Conservation (phyloP, 225 moss, liverwort and hornwort genomes). For the Physcomitrellopsis africana region DNA sequence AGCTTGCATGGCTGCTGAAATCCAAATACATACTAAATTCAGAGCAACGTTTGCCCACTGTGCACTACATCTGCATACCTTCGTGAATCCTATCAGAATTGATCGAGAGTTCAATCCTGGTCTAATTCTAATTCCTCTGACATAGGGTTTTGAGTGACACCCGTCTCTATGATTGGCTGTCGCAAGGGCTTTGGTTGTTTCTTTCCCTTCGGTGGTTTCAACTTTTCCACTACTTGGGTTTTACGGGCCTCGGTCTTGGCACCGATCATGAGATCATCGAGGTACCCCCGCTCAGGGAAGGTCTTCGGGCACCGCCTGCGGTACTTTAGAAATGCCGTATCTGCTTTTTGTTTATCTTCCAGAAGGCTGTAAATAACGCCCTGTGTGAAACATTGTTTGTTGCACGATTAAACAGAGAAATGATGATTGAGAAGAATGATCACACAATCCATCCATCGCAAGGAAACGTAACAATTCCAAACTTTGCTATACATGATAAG, state of each 20-base stretch:
- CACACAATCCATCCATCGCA: too few relatives aligned
- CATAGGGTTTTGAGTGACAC: constrained; percentile 1
- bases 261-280: constrained; percentile 87
- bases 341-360: constrained; percentile 72
- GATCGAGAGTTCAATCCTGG: too few relatives aligned
- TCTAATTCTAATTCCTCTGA: constrained; percentile 20
- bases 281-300: constrained; percentile 81
- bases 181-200: constrained; percentile 64
- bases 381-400: constrained; percentile 43
- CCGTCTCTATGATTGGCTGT: constrained; percentile 53
- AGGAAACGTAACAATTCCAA: too few relatives aligned
- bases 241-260: constrained; percentile 83
- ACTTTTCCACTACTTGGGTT: constrained; percentile 34
- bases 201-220: constrained; percentile 52
- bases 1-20: constrained; percentile 22
- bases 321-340: constrained; percentile 74
- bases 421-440: background rate
- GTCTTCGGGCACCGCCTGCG: constrained; percentile 82
- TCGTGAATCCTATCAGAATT: background rate
- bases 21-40: background rate
- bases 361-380: constrained; percentile 90
- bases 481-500: background rate
- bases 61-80: constrained; percentile 5
- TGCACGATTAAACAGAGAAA: background rate
- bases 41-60: background rate